These are phyloP conservation scores for Ganoderma leucocontextum DNA, from an alignment of 1,284 basidiomycete species.

Conservation along the genomic window DNA sequence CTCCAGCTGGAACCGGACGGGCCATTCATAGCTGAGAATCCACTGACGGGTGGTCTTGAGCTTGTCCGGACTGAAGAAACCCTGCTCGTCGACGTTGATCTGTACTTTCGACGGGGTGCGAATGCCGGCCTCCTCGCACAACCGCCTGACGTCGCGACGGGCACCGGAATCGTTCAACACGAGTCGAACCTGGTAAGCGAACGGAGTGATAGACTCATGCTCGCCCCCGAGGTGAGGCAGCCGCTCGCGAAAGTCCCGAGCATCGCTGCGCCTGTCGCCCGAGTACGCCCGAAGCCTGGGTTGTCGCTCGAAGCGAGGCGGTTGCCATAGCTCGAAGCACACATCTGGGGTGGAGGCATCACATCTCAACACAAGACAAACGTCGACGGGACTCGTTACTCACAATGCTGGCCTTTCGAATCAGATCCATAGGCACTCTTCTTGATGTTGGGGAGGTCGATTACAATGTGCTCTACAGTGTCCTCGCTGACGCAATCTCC, in stretches of 20 bases:
- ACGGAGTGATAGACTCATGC: conserved; percentile 63
- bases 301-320: conserved; percentile 65
- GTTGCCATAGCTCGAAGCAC: conserved; percentile 66
- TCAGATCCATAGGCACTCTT: conserved; percentile 65
- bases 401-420: conserved; percentile 45
- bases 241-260: conserved; percentile 57
- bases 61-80: conserved; percentile 57
- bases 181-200: conserved; percentile 71
- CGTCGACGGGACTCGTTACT: conserved; percentile 21
- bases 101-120: conserved; percentile 41
- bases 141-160: conserved; percentile 52
- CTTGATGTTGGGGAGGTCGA: conserved; percentile 64
- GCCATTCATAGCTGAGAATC: conserved; percentile 58
- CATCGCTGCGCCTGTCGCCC: conserved; percentile 47
- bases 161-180: conserved; percentile 54
- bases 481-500: conserved; percentile 61
- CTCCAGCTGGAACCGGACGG: conserved; percentile 75
- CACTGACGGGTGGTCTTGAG: conserved; percentile 53
- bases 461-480: conserved; percentile 56
- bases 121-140: conserved; percentile 62
- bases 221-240: conserved; percentile 61
- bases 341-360: conserved; percentile 50
- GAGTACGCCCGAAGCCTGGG: conserved; percentile 59
- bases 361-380: background rate
- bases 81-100: conserved; percentile 56